Percentiles rank a stretch among this genome's conserved stretches.
Conservation (phyloP, 2,329 filamentous ascomycete genomes). For the Knoxdaviesia proteae region DNA sequence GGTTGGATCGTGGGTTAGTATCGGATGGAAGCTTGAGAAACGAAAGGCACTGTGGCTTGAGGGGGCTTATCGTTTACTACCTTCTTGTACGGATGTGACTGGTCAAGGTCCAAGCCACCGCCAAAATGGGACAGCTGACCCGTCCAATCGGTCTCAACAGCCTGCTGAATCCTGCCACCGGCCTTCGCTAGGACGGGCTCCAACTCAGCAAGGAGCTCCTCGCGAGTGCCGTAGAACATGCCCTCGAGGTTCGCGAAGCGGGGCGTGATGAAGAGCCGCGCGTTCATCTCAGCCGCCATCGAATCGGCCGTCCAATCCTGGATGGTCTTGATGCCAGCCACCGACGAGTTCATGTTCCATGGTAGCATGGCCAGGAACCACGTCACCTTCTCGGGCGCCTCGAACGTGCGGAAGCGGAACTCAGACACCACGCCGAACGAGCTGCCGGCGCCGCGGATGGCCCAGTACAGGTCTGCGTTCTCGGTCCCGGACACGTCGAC, state of each 20-base stretch:
- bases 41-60: not conserved
- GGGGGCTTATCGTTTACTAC: constrained; percentile 5
- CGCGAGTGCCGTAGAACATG: constrained; percentile 9
- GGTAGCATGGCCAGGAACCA: constrained; percentile 8
- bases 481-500: constrained; percentile 12
- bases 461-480: constrained; percentile 21
- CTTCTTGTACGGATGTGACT: constrained; percentile 9
- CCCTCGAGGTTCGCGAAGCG: constrained; percentile 9
- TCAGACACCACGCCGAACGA: constrained; percentile 19
- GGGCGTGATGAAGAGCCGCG: constrained; percentile 9
- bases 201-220: constrained; percentile 5
- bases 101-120: constrained; percentile 6
- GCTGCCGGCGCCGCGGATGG: constrained; percentile 18
- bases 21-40: not conserved
- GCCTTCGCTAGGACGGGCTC: constrained; percentile 8
- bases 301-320: constrained; percentile 8
- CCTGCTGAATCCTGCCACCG: constrained; percentile 2
- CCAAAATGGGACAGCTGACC: constrained; percentile 6
- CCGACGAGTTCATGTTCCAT: constrained; percentile 3
- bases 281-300: constrained; percentile 10
- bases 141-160: constrained; percentile 2
- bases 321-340: constrained; percentile 8
- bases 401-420: constrained; percentile 18
- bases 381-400: constrained; percentile 13
- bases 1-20: not conserved